A percentile compares a stretch with the other conserved stretches of the same genome.
Evolutionary conservation across 495 filamentous ascomycete genomes (phyloP).

Genomic region (Chaetomidium leptoderma): DNA sequence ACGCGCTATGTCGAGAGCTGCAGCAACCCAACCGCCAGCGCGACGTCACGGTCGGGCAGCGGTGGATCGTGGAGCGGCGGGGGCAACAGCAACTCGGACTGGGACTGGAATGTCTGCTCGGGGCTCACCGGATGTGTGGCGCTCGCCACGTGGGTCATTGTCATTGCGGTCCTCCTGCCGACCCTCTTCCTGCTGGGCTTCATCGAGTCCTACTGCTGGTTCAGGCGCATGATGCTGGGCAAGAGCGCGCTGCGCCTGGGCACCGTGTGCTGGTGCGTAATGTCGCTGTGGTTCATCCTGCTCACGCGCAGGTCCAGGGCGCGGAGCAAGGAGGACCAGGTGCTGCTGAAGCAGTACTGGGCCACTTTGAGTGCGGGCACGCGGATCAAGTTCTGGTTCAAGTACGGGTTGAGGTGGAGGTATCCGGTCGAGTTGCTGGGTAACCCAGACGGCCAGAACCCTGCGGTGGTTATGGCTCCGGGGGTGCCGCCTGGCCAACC

Average conservation of each 20-base stretch:
- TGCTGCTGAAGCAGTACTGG: slow-evolving; percentile 42
- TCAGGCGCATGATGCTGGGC: slow-evolving; percentile 50
- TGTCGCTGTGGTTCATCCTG: slow-evolving; percentile 40
- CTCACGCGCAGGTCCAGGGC: slow-evolving; percentile 41
- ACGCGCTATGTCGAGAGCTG: slow-evolving; percentile 18
- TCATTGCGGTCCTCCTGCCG: slow-evolving; percentile 37
- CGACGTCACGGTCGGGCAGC: slow-evolving; percentile 14
- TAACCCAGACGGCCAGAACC: slow-evolving; percentile 1
- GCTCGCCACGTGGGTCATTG: slow-evolving; percentile 34
- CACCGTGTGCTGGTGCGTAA: slow-evolving; percentile 46
- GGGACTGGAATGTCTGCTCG: slow-evolving; percentile 22
- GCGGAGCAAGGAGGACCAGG: slow-evolving; percentile 41
- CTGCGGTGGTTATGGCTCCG: not conserved
- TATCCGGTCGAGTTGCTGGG: slow-evolving; percentile 40
- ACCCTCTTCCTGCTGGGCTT: slow-evolving; percentile 46
- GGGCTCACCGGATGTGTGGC: slow-evolving; percentile 29
- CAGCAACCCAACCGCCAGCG: slow-evolving; percentile 17
- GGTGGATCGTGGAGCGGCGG: not conserved
- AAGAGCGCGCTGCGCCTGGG: slow-evolving; percentile 46
- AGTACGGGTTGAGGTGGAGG: slow-evolving; percentile 48
- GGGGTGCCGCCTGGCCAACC: not conserved
- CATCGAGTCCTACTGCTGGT: slow-evolving; percentile 48
- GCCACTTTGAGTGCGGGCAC: slow-evolving; percentile 34
- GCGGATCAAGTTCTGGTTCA: slow-evolving; percentile 45
- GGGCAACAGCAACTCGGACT: slow-evolving; percentile 17